A percentile compares a stretch with the other conserved stretches of the same genome.
These are phyloP conservation scores for Phytophthora cryptogea DNA, from an alignment of 352 stramenopile species.

Conservation along the genomic window DNA sequence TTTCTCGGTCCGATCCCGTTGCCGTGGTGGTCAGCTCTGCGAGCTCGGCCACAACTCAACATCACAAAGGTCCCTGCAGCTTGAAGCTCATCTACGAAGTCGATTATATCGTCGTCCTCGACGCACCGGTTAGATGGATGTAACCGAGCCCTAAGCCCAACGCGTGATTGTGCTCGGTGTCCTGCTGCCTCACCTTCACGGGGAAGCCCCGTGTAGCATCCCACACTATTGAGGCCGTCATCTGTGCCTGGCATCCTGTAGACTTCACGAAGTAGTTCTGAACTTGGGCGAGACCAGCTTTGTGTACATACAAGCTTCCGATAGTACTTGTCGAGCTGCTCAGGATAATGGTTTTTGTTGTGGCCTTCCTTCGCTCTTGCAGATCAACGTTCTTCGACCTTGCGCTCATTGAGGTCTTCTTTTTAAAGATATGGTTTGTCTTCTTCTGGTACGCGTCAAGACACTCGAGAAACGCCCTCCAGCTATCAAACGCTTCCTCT, in stretches of 20 bases:
- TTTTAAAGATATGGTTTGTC: background rate
- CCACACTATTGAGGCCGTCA: constrained; percentile 1
- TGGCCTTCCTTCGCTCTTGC: background rate
- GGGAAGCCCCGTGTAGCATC: background rate
- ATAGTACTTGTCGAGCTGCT: background rate
- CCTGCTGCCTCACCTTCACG: background rate
- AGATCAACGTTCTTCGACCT: background rate
- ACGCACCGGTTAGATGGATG: background rate
- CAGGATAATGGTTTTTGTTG: background rate
- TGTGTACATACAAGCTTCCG: constrained; percentile 2
- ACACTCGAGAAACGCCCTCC: background rate
- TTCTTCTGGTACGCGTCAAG: background rate
- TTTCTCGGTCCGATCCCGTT: too few species aligned
- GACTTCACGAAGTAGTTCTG: constrained; percentile 9
- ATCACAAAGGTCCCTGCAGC: background rate
- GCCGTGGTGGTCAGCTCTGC: too few species aligned
- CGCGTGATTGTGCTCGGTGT: background rate
- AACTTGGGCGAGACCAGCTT: background rate
- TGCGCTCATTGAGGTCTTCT: background rate
- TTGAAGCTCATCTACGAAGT: constrained; percentile 1
- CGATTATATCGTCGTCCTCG: background rate
- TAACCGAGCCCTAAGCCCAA: too few species aligned
- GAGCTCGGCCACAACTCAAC: too few species aligned
- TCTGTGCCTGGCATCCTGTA: background rate
- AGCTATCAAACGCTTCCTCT: background rate